Evolutionary conservation across 2,329 filamentous ascomycete species (phyloP).

Genomic region (Madurella fahalii): DNA sequence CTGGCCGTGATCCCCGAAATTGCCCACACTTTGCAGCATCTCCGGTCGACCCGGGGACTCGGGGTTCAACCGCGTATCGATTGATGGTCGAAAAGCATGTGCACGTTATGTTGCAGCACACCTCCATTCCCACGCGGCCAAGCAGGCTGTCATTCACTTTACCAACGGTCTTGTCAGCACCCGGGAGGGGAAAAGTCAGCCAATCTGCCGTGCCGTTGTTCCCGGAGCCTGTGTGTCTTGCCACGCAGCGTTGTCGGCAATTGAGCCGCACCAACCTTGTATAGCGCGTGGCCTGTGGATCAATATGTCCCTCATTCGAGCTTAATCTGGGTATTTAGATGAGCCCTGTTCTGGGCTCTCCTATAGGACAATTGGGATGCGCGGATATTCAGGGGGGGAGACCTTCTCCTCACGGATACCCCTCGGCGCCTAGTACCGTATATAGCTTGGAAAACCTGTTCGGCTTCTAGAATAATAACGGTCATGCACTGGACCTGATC

Average conservation of each 20-base stretch:
- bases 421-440: background rate
- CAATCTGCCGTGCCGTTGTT: slow-evolving; percentile 1
- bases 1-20: too few relatives aligned
- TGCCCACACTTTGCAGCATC: too few relatives aligned
- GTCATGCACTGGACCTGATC: background rate
- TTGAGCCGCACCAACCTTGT: background rate
- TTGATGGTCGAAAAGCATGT: too few relatives aligned
- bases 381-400: slow-evolving; percentile 6
- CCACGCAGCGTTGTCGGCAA: background rate
- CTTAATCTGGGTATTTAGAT: slow-evolving; percentile 11
- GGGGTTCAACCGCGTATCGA: too few relatives aligned
- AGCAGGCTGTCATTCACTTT: background rate
- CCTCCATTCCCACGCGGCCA: too few relatives aligned
- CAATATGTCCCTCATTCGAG: background rate
- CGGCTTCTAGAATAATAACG: slow-evolving; percentile 2
- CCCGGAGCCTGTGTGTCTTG: background rate
- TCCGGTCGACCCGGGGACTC: too few relatives aligned
- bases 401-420: slow-evolving; percentile 7
- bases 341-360: background rate
- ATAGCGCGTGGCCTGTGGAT: background rate
- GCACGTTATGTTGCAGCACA: too few relatives aligned
- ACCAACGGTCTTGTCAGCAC: background rate
- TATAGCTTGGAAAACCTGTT: background rate
- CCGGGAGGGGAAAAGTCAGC: background rate
- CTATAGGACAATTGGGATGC: background rate